A percentile compares a stretch with the other conserved stretches of the same genome.
These are phyloP conservation scores for Cenchrus purpureus DNA, from an alignment of 176 grass and related monocot genomes.

Conservation along the genomic window DNA sequence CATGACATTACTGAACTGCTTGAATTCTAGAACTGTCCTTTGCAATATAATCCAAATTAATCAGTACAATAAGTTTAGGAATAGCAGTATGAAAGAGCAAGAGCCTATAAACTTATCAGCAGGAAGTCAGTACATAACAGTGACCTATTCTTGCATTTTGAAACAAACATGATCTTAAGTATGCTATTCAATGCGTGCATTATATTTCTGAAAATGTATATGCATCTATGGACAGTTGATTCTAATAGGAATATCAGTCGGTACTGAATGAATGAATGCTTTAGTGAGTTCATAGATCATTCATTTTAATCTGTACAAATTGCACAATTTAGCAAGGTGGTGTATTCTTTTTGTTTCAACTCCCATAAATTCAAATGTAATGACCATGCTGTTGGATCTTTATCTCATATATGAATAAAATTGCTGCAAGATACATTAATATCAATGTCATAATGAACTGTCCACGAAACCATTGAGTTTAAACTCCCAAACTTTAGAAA, in stretches of 20 bases:
- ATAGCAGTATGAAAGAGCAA: not conserved
- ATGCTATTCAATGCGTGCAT: not conserved
- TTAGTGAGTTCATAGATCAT: not conserved
- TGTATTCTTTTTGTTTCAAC: not conserved
- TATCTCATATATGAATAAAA: not conserved
- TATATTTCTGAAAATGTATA: not conserved
- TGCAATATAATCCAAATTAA: not conserved
- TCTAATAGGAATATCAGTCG: not conserved
- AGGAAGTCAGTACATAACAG: not conserved
- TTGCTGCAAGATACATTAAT: not conserved
- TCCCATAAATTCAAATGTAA: not conserved
- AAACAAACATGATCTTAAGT: not conserved
- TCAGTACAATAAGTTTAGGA: not conserved
- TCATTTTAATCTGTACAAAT: not conserved
- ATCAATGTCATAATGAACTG: not conserved
- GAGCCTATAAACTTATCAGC: not conserved
- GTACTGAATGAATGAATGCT: not conserved
- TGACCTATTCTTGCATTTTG: not conserved
- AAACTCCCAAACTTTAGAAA: not conserved
- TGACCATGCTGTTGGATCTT: not conserved
- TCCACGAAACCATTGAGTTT: conserved; percentile 2
- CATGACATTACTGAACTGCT: not conserved
- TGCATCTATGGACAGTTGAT: not conserved
- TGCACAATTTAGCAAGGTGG: not conserved
- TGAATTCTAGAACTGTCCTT: not conserved